Evolutionary conservation across 805 yeast species (phyloP), one percentile per base, ranked within the genome.

Genomic region (Ogataea angusta): DNA sequence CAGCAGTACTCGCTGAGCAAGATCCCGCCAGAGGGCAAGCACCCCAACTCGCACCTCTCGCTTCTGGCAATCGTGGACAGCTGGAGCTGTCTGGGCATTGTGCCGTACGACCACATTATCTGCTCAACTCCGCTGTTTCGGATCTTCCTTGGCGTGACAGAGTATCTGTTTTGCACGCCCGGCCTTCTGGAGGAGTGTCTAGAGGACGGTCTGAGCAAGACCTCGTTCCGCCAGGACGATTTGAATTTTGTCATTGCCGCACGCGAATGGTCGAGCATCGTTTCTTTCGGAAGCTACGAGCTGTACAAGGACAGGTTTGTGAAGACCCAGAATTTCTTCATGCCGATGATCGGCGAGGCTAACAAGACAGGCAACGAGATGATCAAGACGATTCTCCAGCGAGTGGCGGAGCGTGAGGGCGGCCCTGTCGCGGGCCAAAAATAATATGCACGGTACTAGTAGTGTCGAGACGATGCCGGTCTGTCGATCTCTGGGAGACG

Each of bases 21-120:
- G 47, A 75, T 71, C 17, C 87, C 87, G 1, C 88, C 86, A 2
- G 80, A 74, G 7, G 77, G 77, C 22, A 62, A 73, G 45, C 73
- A 79, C 42, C 95, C 95, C 32, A 93, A 93, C 60, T 86, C 96
- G 3, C 99, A 93, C 62, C 67, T 93, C 35, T 85, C 96, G 1
- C 64, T 93, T 27, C 65, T 93, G 41, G 95, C 95, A 1, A 89
- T 93, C 34, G 98, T 87, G 2, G 98, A 93, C 63, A 82, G 93
- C 56, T 93, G 99, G 99, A 77, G 75, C 54, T 81, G 80, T 48
- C 65, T 87, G 30, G 84, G 83, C 1, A 88, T 93, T 30, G 82
- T 85, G 25, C 99, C 99, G 4, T 91, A 93, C 57, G 96, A 91
- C 60, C 99, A 93, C 63, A 90, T 91, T 66, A 90, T 91, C 44